Evolutionary conservation across 1,284 basidiomycete genomes (phyloP), one percentile per base, ranked within the genome.

Genomic region (Puccinia triticina): DNA sequence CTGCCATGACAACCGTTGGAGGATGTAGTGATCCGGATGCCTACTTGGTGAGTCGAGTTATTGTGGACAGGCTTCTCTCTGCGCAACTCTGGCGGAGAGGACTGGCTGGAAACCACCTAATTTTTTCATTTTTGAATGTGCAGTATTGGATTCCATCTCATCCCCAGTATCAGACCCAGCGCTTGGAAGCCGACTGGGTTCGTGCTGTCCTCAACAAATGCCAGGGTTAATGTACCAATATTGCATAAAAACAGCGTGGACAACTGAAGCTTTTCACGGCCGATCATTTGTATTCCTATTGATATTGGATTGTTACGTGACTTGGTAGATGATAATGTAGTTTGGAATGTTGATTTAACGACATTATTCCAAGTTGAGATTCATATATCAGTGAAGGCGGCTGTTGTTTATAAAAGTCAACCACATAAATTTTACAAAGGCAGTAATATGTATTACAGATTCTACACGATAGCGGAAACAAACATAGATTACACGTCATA

Each of bases 131-230:
- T 50, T 50, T 43, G 40, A 12, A 43, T 43, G 12, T 12, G 12
- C 40, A 78, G 77, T 66, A 78, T 69, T 78, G 61, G 57, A 29
- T 78, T 8, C 77, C 77, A 26, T 7, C 10, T 34, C 77, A 78
- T 69, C 77, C 77, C 23, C 77, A 78, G 32, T 67, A 78, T 67
- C 77, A 67, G 21, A 78, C 64, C 40, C 77, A 69, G 21, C 61
- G 64, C 43, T 40, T 78, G 26, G 50, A 32, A 37, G 77, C 77
- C 40, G 48, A 78, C 40, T 78, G 77, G 77, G 64, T 67, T 50
- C 34, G 50, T 50, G 77, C 61, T 21, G 26, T 69, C 46, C 69
- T 78, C 46, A 67, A 59, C 12, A 67, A 29, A 34, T 78, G 77
- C 50, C 61, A n/a, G 12, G 67, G 18, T 1, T 71, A 26, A 50